Conservation (phyloP, 2,329 filamentous ascomycete species). For the Coniochaeta sp. region DNA sequence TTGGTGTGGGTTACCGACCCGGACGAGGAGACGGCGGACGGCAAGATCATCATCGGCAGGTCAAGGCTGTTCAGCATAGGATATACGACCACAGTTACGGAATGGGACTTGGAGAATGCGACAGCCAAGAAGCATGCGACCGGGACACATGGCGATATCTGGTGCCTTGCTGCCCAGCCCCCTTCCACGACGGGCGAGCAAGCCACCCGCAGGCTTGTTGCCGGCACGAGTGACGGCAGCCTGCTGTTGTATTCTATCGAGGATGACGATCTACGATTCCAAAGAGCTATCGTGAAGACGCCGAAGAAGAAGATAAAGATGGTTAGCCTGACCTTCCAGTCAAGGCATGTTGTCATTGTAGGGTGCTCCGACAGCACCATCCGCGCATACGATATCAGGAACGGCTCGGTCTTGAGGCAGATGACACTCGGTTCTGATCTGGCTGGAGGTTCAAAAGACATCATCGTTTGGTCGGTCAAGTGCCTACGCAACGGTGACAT, state of each 20-base stretch:
- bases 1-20: constrained; percentile 87
- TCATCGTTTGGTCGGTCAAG: constrained; percentile 90
- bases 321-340: constrained; percentile 86
- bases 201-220: constrained; percentile 57
- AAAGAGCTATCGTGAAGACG: constrained; percentile 67
- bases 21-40: constrained; percentile 59
- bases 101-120: constrained; percentile 85
- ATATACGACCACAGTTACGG: constrained; percentile 84
- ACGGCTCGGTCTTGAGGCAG: constrained; percentile 65
- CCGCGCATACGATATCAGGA: constrained; percentile 79
- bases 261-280: constrained; percentile 74
- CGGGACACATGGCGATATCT: constrained; percentile 92
- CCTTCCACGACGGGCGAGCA: constrained; percentile 26
- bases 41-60: constrained; percentile 58
- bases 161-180: constrained; percentile 90
- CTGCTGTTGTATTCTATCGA: constrained; percentile 82
- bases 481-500: constrained; percentile 83
- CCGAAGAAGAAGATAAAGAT: constrained; percentile 81
- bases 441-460: constrained; percentile 70
- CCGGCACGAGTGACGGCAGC: constrained; percentile 84
- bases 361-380: constrained; percentile 98
- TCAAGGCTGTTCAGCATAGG: constrained; percentile 93
- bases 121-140: constrained; percentile 74
- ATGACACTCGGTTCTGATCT: constrained; percentile 83
- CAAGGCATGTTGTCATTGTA: constrained; percentile 72